These are phyloP conservation scores for Gelatoporia subvermispora DNA, from an alignment of 768 basidiomycete genomes.

Conservation along the genomic window DNA sequence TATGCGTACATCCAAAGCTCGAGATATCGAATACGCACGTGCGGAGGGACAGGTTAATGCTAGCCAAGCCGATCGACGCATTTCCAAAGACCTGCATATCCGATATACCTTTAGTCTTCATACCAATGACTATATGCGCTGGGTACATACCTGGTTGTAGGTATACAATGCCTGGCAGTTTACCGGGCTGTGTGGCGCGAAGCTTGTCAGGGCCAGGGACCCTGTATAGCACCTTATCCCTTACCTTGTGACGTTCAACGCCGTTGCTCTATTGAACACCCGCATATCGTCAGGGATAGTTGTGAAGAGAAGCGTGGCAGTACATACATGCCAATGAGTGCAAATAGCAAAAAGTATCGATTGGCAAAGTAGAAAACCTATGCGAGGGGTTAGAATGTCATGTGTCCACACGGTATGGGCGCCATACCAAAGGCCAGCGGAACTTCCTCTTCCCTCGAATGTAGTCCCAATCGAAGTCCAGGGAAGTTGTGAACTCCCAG, in stretches of 20 bases:
- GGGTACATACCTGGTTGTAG: constrained; percentile 32
- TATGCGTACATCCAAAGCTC: background rate
- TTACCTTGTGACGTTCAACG: constrained; percentile 33
- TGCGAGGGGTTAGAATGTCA: background rate
- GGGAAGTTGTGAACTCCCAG: constrained; percentile 40
- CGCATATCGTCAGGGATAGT: background rate
- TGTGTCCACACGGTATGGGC: background rate
- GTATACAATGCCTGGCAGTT: constrained; percentile 44
- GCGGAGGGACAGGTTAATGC: constrained; percentile 43
- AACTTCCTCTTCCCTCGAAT: constrained; percentile 37
- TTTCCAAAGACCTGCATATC: constrained; percentile 32
- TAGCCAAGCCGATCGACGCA: constrained; percentile 39
- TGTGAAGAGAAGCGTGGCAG: background rate
- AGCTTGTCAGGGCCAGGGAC: background rate
- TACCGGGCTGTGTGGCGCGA: constrained; percentile 26
- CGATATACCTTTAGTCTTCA: background rate
- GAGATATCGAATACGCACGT: constrained; percentile 27
- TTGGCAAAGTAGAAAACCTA: constrained; percentile 40
- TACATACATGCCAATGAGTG: constrained; percentile 43
- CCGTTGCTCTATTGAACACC: constrained; percentile 22
- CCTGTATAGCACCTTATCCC: background rate
- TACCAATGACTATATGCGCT: background rate
- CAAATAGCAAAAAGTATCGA: constrained; percentile 39
- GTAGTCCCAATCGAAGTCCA: constrained; percentile 39
- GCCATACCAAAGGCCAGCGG: constrained; percentile 41